Conservation (phyloP, 345 rosid species). For the Linum usitatissimum region DNA sequence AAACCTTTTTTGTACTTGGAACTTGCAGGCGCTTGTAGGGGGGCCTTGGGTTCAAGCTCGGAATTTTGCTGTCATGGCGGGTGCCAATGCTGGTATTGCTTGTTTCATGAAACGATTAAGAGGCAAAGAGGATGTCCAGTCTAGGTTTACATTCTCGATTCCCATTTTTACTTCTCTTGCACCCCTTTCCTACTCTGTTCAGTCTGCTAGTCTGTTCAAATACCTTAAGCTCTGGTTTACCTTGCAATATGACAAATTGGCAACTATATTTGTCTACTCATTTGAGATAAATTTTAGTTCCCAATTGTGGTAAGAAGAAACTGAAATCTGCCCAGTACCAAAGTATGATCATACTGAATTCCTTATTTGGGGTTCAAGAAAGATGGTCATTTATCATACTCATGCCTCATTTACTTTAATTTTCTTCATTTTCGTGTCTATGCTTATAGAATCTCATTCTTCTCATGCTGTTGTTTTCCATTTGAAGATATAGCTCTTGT, state of each 20-base stretch:
- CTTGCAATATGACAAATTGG: background rate
- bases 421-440: background rate
- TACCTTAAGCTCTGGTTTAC: background rate
- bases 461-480: background rate
- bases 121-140: slow-evolving; percentile 91
- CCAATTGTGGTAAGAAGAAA: too few species aligned
- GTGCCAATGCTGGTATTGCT: slow-evolving; percentile 86
- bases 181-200: background rate
- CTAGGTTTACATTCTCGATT: slow-evolving; percentile 40
- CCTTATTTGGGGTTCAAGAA: background rate
- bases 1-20: background rate
- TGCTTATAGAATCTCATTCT: background rate
- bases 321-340: too few species aligned
- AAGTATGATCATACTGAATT: too few species aligned
- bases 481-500: background rate
- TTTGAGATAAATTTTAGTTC: background rate
- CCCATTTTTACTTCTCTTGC: background rate
- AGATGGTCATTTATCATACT: background rate
- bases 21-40: slow-evolving; percentile 62
- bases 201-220: background rate
- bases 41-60: slow-evolving; percentile 95
- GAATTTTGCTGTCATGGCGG: slow-evolving; percentile 84
- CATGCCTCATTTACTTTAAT: background rate
- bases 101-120: slow-evolving; percentile 75
- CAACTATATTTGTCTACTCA: background rate